phyloP scores from a whole-genome alignment of 2,329 filamentous ascomycete species.

The Aspergillus floridensis region DNA sequence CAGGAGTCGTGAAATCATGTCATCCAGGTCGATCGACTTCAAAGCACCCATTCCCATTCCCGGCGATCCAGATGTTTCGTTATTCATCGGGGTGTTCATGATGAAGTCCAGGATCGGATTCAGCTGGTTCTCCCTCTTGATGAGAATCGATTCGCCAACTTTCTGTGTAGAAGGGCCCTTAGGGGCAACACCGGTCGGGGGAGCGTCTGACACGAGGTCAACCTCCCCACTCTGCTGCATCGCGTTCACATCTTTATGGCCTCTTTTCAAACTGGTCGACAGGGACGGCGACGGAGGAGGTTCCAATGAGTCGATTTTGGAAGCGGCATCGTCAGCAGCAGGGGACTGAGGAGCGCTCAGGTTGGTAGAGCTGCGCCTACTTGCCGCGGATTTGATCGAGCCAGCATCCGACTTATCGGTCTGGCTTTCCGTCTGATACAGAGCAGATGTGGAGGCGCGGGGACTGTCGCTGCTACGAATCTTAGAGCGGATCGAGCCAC shows the following conservation, averaged over 20 bases:
- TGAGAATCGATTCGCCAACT: slow-evolving; percentile 84
- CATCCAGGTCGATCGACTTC: slow-evolving; percentile 90
- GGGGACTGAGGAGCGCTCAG: slow-evolving; percentile 27
- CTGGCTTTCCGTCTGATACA: slow-evolving; percentile 59
- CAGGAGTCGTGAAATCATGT: slow-evolving; percentile 91
- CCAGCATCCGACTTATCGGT: slow-evolving; percentile 67
- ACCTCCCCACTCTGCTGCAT: slow-evolving; percentile 88
- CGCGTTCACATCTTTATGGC: slow-evolving; percentile 73
- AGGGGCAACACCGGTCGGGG: slow-evolving; percentile 63
- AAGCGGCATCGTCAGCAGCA: slow-evolving; percentile 48
- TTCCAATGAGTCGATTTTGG: slow-evolving; percentile 51
- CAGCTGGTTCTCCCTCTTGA: slow-evolving; percentile 71
- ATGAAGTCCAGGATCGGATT: slow-evolving; percentile 62
- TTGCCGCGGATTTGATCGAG: slow-evolving; percentile 70
- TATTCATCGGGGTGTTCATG: slow-evolving; percentile 36
- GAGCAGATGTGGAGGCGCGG: slow-evolving; percentile 64
- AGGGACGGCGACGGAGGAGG: slow-evolving; percentile 85
- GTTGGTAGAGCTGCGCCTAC: slow-evolving; percentile 38
- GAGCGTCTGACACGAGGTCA: slow-evolving; percentile 88
- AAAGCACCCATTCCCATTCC: slow-evolving; percentile 82
- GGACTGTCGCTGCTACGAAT: slow-evolving; percentile 75
- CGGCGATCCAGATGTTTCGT: slow-evolving; percentile 48
- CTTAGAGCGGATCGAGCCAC: slow-evolving; percentile 78
- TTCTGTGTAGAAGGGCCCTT: slow-evolving; percentile 58
- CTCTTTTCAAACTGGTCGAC: slow-evolving; percentile 68